Conservation (phyloP, 2,329 filamentous ascomycete species). For the Didymella pinodella region DNA sequence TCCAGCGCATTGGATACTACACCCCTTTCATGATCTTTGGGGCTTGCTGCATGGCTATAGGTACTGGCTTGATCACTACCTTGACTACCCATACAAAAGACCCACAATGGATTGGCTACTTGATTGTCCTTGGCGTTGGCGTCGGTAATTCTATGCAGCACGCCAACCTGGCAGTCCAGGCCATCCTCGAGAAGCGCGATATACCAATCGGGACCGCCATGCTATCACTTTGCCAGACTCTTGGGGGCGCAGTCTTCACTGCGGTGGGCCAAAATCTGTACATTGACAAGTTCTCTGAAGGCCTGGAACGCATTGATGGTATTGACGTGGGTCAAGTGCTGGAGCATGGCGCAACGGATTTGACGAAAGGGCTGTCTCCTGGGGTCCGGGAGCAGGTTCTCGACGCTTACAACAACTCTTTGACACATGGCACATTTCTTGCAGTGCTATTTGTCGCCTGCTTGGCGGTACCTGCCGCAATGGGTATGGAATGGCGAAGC, state of each 20-base stretch:
- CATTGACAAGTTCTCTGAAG: constrained; percentile 53
- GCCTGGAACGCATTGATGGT: constrained; percentile 45
- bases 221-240: constrained; percentile 55
- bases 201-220: constrained; percentile 55
- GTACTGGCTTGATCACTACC: constrained; percentile 56
- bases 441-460: constrained; percentile 65
- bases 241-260: constrained; percentile 57
- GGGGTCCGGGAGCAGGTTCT: constrained; percentile 27
- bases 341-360: constrained; percentile 62
- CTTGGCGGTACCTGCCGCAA: constrained; percentile 62
- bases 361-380: constrained; percentile 54
- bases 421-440: constrained; percentile 59
- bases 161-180: constrained; percentile 55
- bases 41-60: constrained; percentile 52
- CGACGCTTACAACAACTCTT: constrained; percentile 40
- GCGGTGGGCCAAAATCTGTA: constrained; percentile 58
- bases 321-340: constrained; percentile 53
- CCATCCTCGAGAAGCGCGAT: constrained; percentile 51
- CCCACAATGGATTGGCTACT: constrained; percentile 45
- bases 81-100: constrained; percentile 45
- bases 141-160: constrained; percentile 57
- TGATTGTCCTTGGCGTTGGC: constrained; percentile 46
- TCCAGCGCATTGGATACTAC: constrained; percentile 56
- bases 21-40: constrained; percentile 57
- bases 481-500: constrained; percentile 69